Percentiles rank a stretch among this genome's conserved stretches.
Evolutionary conservation across 345 rosid genomes (phyloP).

Genomic region (Eucalyptus curtisii): DNA sequence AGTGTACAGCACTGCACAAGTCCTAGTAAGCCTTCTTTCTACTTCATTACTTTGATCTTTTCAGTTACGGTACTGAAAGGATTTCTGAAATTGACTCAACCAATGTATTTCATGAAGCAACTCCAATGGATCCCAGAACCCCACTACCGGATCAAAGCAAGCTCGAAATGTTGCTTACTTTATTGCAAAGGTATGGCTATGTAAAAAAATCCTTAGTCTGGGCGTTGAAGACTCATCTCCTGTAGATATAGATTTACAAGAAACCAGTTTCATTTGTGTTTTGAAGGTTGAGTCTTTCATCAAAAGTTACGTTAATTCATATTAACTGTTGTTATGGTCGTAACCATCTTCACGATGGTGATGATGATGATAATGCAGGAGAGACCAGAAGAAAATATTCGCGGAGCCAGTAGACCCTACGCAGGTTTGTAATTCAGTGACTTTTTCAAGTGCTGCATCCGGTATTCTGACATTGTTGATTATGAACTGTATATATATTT

Average conservation of each 20-base stretch:
- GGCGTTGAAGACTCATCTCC: background rate
- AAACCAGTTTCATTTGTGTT: background rate
- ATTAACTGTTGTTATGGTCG: background rate
- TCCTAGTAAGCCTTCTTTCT: background rate
- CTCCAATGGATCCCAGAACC: background rate
- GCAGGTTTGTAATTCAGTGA: slow-evolving; percentile 2
- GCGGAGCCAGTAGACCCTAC: slow-evolving; percentile 12
- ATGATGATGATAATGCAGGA: background rate
- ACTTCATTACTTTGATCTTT: background rate
- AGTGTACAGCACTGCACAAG: background rate
- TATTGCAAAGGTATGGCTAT: slow-evolving; percentile 10
- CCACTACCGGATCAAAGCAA: background rate
- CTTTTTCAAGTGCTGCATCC: background rate
- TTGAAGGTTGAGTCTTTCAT: background rate
- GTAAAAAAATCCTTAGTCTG: background rate
- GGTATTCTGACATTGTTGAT: background rate
- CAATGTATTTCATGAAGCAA: background rate
- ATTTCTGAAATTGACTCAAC: background rate
- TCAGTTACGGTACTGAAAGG: background rate
- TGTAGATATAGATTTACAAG: background rate
- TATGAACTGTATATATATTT: background rate
- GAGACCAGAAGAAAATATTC: slow-evolving; percentile 6
- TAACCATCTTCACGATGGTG: background rate
- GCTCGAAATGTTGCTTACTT: slow-evolving; percentile 2
- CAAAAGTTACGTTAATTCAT: background rate